These are phyloP conservation scores for Ogataea angusta DNA, from an alignment of 805 yeast genomes.

Conservation along the genomic window DNA sequence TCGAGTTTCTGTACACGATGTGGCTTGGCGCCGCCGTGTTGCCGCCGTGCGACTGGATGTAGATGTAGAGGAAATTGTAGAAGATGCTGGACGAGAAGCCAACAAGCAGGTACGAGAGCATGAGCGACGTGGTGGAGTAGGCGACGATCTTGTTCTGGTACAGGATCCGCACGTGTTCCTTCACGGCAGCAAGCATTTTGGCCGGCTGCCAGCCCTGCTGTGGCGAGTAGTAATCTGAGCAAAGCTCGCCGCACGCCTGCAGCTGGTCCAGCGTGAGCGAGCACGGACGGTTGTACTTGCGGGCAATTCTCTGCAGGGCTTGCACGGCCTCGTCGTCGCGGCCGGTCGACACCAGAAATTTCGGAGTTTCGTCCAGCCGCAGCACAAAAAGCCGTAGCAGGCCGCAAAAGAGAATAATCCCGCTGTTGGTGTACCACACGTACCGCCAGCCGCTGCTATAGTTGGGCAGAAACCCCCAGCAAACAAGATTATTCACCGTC, in stretches of 20 bases:
- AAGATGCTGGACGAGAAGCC: conserved; percentile 43
- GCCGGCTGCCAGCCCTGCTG: conserved; percentile 18
- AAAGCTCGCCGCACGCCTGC: conserved; percentile 32
- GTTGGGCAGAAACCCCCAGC: neutral
- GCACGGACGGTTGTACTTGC: conserved; percentile 36
- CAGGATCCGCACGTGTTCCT: conserved; percentile 1
- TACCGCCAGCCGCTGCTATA: conserved; percentile 33
- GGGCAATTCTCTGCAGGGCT: conserved; percentile 39
- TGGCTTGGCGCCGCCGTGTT: conserved; percentile 36
- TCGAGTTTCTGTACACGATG: conserved; percentile 41
- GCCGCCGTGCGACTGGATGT: conserved; percentile 42
- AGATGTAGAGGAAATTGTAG: conserved; percentile 46
- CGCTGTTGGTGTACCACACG: conserved; percentile 19
- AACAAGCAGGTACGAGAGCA: neutral
- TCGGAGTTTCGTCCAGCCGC: conserved; percentile 38
- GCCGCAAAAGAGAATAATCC: conserved; percentile 26
- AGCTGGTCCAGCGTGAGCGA: conserved; percentile 42
- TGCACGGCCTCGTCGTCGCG: no score
- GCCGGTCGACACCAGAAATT: conserved; percentile 11
- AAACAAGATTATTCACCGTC: conserved; percentile 36
- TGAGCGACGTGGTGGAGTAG: conserved; percentile 19
- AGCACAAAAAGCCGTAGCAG: conserved; percentile 25
- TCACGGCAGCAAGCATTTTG: conserved; percentile 25
- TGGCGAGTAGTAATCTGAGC: neutral
- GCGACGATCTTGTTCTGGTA: conserved; percentile 38